Conservation (phyloP, 2,329 filamentous ascomycete species). For the Hawksworthiomyces lignivorus region DNA sequence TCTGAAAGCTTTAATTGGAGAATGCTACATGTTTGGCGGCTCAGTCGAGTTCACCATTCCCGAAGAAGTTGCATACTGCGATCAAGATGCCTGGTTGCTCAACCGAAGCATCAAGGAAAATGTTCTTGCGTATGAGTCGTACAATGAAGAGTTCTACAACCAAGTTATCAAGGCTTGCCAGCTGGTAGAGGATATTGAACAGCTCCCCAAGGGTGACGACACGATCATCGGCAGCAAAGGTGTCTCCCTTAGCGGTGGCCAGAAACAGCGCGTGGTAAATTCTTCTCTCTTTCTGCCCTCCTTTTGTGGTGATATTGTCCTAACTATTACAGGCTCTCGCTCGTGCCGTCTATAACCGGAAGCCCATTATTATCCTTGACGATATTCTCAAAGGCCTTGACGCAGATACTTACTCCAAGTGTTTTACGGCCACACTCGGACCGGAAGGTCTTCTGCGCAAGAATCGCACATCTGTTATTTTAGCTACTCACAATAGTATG, state of each 20-base stretch:
- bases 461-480: conserved; percentile 7
- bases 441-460: conserved; percentile 8
- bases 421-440: conserved; percentile 7
- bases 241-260: conserved; percentile 22
- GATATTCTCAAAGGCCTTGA: conserved; percentile 14
- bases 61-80: conserved; percentile 30
- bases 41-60: conserved; percentile 17
- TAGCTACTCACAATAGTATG: conserved; percentile 13
- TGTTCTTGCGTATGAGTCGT: conserved; percentile 25
- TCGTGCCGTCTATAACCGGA: conserved; percentile 33
- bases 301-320: not conserved
- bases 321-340: conserved; percentile 29
- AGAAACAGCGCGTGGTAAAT: conserved; percentile 22
- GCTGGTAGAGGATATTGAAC: conserved; percentile 19
- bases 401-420: conserved; percentile 9
- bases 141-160: conserved; percentile 16
- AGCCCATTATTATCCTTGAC: conserved; percentile 13
- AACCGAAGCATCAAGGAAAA: conserved; percentile 32
- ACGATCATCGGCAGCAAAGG: conserved; percentile 21
- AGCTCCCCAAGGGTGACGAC: conserved; percentile 18
- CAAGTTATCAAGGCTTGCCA: conserved; percentile 21
- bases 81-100: conserved; percentile 35
- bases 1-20: conserved; percentile 30
- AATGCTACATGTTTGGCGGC: conserved; percentile 22
- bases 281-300: not conserved